Conservation (phyloP, 1,139 yeast species). For the Eremothecium coryli region DNA sequence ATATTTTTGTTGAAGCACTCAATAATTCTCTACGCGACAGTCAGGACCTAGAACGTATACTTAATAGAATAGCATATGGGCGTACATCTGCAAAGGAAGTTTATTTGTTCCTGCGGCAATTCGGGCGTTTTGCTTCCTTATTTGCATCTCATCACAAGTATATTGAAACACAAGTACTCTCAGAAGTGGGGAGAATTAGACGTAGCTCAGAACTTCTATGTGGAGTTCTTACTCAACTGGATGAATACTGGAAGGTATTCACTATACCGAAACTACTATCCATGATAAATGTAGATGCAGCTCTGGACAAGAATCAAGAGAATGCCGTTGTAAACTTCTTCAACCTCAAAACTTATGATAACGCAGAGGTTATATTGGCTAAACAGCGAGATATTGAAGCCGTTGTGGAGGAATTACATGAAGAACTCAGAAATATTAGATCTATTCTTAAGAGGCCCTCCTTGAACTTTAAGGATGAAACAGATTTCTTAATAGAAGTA, state of each 20-base stretch:
- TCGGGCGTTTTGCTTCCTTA: constrained; percentile 33
- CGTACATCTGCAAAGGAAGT: constrained; percentile 59
- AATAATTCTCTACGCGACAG: constrained; percentile 37
- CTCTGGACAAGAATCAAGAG: constrained; percentile 37
- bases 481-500: constrained; percentile 67
- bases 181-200: constrained; percentile 18
- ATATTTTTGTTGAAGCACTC: constrained; percentile 47
- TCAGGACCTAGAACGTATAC: constrained; percentile 60
- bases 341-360: constrained; percentile 34
- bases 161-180: constrained; percentile 18
- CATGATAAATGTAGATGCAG: constrained; percentile 53
- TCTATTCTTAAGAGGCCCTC: constrained; percentile 47
- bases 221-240: constrained; percentile 27
- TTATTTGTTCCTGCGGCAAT: constrained; percentile 45
- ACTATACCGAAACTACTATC: constrained; percentile 32
- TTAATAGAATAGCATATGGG: constrained; percentile 62
- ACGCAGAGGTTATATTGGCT: constrained; percentile 36
- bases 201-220: constrained; percentile 29
- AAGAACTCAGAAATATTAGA: constrained; percentile 43
- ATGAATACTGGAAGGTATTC: constrained; percentile 15
- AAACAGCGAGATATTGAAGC: constrained; percentile 38
- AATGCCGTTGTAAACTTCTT: constrained; percentile 48
- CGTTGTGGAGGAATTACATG: constrained; percentile 36
- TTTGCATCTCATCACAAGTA: constrained; percentile 28
- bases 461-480: constrained; percentile 49